Evolutionary conservation across 768 basidiomycete species (phyloP), one percentile per base, ranked within the genome.

Genomic region (Floccularia luteovirens): DNA sequence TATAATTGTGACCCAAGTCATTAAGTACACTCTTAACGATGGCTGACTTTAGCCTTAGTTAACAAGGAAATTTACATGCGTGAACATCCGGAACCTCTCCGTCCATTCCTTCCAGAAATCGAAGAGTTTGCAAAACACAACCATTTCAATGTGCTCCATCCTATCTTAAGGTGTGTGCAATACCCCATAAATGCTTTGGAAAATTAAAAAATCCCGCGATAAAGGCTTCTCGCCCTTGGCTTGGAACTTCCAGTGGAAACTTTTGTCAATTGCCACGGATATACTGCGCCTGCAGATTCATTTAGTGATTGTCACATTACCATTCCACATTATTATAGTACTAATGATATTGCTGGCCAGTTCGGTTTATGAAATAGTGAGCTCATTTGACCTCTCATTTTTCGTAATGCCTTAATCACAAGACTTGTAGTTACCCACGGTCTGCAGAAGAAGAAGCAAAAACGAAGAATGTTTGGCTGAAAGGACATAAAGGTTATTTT

Each of bases 331-430:
- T 14, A 28, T 14, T 8, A 28, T 8, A 14, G 14, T 8, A 14
- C 14, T 28, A 8, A 8, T 28, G 27, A 28, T 28, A 8, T 28
- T 28, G 8, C 17, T 38, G 3, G 23, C 2, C 36, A 72, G 69
- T 65, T 1, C 55, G 70, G 12, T 66, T 70, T 47, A 69, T 72
- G 61, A 74, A 72, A 52, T 74, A 73, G 70, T 67, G 25, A 45
- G 69, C 50, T 2, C n/a, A 10, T 1, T 12, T 31, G 25, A 11
- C 19, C 8, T 10, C 13, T 20, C 20, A 19, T n/a, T 7, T 16
- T 20, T 22, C 17, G 1, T n/a, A n/a, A n/a, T n/a, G n/a, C n/a
- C n/a, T n/a, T n/a, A n/a, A 24, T n/a, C 7, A 13, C 21, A 6
- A 12, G 11, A 13, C 35, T 3, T 5, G 22, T 16, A 72, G 70